Conservation (phyloP, 106 monocot genomes). For the Vanilla planifolia region DNA sequence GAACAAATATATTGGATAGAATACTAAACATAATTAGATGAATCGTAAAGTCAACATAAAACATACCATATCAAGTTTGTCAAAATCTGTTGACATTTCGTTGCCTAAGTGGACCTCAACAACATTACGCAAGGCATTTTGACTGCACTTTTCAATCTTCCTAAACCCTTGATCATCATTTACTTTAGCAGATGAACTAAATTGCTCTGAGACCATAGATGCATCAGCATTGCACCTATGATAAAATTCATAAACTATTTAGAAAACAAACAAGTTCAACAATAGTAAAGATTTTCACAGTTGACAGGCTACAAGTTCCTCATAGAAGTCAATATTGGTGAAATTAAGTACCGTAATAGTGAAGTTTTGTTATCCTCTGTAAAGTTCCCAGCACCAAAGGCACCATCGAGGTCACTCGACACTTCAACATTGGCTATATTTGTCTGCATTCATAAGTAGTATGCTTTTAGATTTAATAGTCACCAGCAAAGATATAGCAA, state of each 20-base stretch:
- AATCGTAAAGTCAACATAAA: not conserved
- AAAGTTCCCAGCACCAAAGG: conserved; percentile 12
- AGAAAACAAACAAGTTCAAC: not conserved
- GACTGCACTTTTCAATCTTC: conserved; percentile 58
- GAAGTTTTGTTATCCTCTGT: conserved; percentile 3
- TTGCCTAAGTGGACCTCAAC: conserved; percentile 59
- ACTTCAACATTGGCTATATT: conserved; percentile 1
- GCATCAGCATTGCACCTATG: conserved; percentile 20
- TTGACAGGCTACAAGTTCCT: not conserved
- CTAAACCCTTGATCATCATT: conserved; percentile 25
- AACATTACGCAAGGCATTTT: conserved; percentile 64
- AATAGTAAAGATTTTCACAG: not conserved
- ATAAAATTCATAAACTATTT: not conserved
- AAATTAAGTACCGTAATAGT: conserved; percentile 18
- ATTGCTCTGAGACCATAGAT: conserved; percentile 10
- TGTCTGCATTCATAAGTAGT: conserved; percentile 43
- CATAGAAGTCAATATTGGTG: not conserved
- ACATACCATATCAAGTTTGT: conserved; percentile 77
- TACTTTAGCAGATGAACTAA: conserved; percentile 14
- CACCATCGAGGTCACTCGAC: not conserved
- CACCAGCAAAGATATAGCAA: too few species aligned
- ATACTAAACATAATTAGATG: too few species aligned
- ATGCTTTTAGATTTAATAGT: too few species aligned
- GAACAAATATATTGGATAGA: too few species aligned
- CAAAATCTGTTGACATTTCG: conserved; percentile 34